Conservation (phyloP, 208 protist species). For the Hexamita inflata region DNA sequence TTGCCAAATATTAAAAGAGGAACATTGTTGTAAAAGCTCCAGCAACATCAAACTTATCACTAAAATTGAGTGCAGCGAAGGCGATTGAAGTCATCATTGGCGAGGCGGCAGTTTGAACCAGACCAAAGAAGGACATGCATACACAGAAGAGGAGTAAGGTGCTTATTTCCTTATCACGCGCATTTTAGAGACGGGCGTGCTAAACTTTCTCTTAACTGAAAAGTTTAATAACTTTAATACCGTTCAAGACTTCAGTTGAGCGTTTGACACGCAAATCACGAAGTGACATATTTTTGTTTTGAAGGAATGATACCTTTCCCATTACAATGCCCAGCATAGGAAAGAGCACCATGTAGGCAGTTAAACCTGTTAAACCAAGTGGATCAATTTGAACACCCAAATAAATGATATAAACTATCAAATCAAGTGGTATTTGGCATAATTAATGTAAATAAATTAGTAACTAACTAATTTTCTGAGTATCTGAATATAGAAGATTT, state of each 20-base stretch:
- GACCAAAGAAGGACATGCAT: neutral
- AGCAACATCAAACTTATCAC: neutral
- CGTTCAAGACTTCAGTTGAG: slow-evolving; percentile 49
- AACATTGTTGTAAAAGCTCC: slow-evolving; percentile 15
- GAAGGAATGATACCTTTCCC: neutral
- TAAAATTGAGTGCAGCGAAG: slow-evolving; percentile 14
- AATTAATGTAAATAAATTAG: slow-evolving; percentile 33
- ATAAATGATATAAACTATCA: slow-evolving; percentile 43
- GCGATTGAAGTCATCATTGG: slow-evolving; percentile 16
- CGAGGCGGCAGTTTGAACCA: neutral
- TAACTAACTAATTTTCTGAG: slow-evolving; percentile 31
- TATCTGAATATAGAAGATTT: slow-evolving; percentile 51
- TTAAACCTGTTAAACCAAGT: slow-evolving; percentile 42
- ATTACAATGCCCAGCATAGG: slow-evolving; percentile 38
- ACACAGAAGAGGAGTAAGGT: neutral
- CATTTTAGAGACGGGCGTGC: slow-evolving; percentile 29
- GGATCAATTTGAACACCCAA: slow-evolving; percentile 43
- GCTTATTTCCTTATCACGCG: slow-evolving; percentile 26
- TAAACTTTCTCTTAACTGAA: slow-evolving; percentile 52
- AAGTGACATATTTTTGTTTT: slow-evolving; percentile 25
- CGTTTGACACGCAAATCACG: slow-evolving; percentile 48
- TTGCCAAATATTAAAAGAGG: slow-evolving; percentile 18
- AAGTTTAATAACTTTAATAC: slow-evolving; percentile 55
- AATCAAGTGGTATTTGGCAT: slow-evolving; percentile 43
- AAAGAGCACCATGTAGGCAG: slow-evolving; percentile 45